Evolutionary conservation across 2,329 filamentous ascomycete genomes (phyloP).

Genomic region (Colletotrichum agaves): DNA sequence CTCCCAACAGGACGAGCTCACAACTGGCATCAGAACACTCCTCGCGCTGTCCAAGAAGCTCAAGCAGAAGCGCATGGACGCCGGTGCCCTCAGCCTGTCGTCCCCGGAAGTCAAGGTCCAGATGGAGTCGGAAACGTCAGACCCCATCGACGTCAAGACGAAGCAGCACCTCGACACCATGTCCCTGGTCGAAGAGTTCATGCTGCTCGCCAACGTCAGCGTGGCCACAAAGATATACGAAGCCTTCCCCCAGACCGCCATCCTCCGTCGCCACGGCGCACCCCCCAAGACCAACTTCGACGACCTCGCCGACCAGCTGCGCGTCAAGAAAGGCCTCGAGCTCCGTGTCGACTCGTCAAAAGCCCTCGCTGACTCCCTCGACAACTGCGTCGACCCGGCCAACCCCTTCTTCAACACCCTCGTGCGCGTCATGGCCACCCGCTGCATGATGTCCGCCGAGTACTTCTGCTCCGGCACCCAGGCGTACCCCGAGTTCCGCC

Average conservation of each 20-base stretch:
- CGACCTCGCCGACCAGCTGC: constrained; percentile 89
- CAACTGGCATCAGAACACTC: constrained; percentile 86
- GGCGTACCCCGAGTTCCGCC: constrained; percentile 91
- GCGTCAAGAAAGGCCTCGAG: constrained; percentile 84
- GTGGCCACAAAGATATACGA: constrained; percentile 92
- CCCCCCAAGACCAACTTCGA: constrained; percentile 98
- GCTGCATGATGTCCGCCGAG: constrained; percentile 99
- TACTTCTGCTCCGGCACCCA: constrained; percentile 97
- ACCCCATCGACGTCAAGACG: constrained; percentile 95
- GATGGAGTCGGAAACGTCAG: constrained; percentile 93
- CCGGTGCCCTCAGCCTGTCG: constrained; percentile 92
- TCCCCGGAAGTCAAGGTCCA: constrained; percentile 98
- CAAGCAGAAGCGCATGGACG: constrained; percentile 94
- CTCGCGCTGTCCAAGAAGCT: constrained; percentile 92
- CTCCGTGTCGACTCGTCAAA: constrained; percentile 87
- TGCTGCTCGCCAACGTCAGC: constrained; percentile 97
- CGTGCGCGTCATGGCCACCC: constrained; percentile 94
- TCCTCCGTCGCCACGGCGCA: constrained; percentile 90
- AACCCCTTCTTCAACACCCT: constrained; percentile 99
- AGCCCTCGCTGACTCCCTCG: constrained; percentile 92
- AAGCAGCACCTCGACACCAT: constrained; percentile 96
- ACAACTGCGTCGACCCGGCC: constrained; percentile 79
- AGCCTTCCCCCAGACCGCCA: constrained; percentile 93
- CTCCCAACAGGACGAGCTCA: constrained; percentile 89
- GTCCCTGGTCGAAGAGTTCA: constrained; percentile 98